phyloP scores from a whole-genome alignment of 768 basidiomycete genomes.

The Postia placenta region DNA sequence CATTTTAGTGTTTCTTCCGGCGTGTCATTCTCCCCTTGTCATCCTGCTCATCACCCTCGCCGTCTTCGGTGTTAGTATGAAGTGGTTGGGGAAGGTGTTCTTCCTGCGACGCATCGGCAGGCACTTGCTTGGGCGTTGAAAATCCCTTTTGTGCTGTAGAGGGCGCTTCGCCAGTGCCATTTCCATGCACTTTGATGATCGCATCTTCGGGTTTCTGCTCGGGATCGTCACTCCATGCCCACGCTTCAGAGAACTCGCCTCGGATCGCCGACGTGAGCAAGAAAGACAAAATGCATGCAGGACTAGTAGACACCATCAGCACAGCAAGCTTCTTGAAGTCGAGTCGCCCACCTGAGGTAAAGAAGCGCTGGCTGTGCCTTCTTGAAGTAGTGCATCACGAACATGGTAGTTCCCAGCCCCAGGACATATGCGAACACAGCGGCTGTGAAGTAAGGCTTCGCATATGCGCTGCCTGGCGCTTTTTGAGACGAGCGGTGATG shows the following conservation, averaged over 20 bases:
- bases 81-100: no score
- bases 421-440: constrained; percentile 64
- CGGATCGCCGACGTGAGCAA: constrained; percentile 47
- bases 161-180: no score
- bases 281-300: constrained; percentile 73
- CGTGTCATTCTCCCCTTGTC: constrained; percentile 1
- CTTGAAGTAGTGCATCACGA: constrained; percentile 73
- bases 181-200: neutral
- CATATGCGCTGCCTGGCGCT: constrained; percentile 31
- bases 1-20: constrained; percentile 3
- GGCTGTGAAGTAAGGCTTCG: constrained; percentile 72
- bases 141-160: no score
- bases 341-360: constrained; percentile 68
- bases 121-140: no score
- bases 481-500: constrained; percentile 32
- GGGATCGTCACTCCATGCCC: constrained; percentile 64
- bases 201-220: constrained; percentile 5
- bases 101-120: no score
- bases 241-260: constrained; percentile 67
- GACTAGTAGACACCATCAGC: constrained; percentile 34
- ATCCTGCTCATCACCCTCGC: neutral
- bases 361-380: constrained; percentile 88
- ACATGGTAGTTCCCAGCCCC: constrained; percentile 74
- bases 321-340: neutral
- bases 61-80: neutral